These are phyloP conservation scores for Aethionema arabicum DNA, from an alignment of 345 rosid species.

Conservation along the genomic window DNA sequence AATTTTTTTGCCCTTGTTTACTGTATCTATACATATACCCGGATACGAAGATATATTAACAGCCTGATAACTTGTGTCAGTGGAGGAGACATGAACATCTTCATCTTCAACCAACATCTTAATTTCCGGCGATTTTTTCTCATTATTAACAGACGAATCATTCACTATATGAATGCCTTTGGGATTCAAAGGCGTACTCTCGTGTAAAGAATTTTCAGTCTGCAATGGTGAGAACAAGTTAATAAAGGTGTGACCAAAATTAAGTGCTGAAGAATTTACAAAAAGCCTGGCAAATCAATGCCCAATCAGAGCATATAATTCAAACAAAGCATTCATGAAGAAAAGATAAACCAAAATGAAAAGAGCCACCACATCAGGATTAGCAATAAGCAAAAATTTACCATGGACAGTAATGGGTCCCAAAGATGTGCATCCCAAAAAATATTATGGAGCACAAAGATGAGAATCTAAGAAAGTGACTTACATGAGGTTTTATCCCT, in stretches of 20 bases:
- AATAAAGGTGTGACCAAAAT: conserved; percentile 9
- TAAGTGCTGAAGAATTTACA: conserved; percentile 4
- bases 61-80: conserved; percentile 37
- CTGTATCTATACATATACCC: too few species aligned
- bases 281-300: conserved; percentile 9
- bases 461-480: conserved; percentile 51
- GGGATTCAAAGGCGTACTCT: conserved; percentile 42
- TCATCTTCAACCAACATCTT: conserved; percentile 45
- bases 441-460: conserved; percentile 9
- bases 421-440: too few species aligned
- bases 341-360: conserved; percentile 13
- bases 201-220: conserved; percentile 58
- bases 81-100: conserved; percentile 30
- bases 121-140: conserved; percentile 39
- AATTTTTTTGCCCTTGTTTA: too few species aligned
- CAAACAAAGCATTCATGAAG: conserved; percentile 3
- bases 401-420: not conserved
- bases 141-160: conserved; percentile 43
- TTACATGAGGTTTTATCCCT: conserved; percentile 49
- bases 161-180: conserved; percentile 41
- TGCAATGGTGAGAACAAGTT: conserved; percentile 36
- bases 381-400: not conserved
- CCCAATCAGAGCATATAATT: conserved; percentile 14
- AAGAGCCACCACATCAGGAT: conserved; percentile 4
- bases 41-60: conserved; percentile 26